Percentiles rank a stretch among this genome's conserved stretches.
Evolutionary conservation across 164 flowering plant genomes (phyloP).

Genomic region (Vitis rotundifolia): DNA sequence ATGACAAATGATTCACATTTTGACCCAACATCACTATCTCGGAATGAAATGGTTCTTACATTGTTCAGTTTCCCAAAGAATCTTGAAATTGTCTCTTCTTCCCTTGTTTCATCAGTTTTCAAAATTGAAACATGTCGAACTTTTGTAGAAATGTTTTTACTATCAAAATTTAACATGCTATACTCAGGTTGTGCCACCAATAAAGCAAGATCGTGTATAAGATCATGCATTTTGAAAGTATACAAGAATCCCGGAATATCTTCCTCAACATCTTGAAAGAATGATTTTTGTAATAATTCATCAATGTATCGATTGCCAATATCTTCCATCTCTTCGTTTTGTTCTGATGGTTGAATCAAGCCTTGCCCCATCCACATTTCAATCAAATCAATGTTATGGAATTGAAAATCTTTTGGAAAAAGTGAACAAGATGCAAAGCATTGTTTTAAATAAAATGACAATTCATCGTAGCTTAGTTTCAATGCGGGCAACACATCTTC

Average conservation of each 20-base stretch:
- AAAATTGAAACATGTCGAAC: neutral
- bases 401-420: neutral
- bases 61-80: no score
- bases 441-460: neutral
- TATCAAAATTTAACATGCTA: neutral
- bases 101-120: no score
- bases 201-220: neutral
- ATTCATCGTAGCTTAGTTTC: neutral
- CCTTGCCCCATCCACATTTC: conserved; percentile 1
- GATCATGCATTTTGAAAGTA: neutral
- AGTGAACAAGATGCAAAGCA: neutral
- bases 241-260: rapidly evolving
- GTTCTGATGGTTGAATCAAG: neutral
- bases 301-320: neutral
- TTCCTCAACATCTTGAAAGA: neutral
- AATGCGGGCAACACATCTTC: neutral
- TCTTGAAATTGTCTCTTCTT: no score
- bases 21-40: no score
- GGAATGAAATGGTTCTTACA: no score
- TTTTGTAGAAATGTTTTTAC: neutral
- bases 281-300: neutral
- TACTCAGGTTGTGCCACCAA: neutral
- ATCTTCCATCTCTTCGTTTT: neutral
- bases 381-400: no score
- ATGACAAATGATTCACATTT: no score